These are phyloP conservation scores for Neurospora cerealis DNA, from an alignment of 495 filamentous ascomycete species.

Conservation along the genomic window DNA sequence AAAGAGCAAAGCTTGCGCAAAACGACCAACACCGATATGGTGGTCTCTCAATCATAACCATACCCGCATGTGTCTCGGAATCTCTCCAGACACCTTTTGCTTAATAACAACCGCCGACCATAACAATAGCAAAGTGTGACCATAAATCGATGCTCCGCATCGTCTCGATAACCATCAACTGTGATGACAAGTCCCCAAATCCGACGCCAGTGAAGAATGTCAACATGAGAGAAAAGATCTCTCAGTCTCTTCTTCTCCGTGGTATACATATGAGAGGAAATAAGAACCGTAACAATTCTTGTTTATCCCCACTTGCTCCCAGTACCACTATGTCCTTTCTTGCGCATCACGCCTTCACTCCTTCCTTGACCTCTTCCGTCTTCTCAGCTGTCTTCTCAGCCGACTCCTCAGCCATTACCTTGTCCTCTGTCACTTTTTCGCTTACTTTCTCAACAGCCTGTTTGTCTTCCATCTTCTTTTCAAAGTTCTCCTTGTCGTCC, in stretches of 20 bases:
- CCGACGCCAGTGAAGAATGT: background rate
- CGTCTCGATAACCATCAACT: background rate
- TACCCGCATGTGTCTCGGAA: background rate
- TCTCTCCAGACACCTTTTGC: background rate
- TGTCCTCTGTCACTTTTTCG: slow-evolving; percentile 8
- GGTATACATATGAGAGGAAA: background rate
- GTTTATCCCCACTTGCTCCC: background rate
- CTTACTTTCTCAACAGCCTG: background rate
- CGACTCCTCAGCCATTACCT: background rate
- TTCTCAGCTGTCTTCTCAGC: background rate
- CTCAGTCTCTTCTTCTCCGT: background rate
- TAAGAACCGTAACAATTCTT: background rate
- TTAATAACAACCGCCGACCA: background rate
- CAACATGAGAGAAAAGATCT: background rate
- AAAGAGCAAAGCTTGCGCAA: background rate
- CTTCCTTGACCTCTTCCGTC: background rate
- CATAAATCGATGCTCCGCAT: background rate
- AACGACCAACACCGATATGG: background rate
- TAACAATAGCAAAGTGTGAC: background rate
- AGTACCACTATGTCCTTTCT: background rate
- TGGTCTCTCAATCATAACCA: background rate
- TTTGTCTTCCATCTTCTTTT: slow-evolving; percentile 1
- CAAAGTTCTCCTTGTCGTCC: background rate
- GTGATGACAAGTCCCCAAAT: background rate
- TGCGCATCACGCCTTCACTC: background rate